A percentile compares a stretch with the other conserved stretches of the same genome.
phyloP scores from a whole-genome alignment of 108 stramenopile genomes.

The Discostella stelligeroides region DNA sequence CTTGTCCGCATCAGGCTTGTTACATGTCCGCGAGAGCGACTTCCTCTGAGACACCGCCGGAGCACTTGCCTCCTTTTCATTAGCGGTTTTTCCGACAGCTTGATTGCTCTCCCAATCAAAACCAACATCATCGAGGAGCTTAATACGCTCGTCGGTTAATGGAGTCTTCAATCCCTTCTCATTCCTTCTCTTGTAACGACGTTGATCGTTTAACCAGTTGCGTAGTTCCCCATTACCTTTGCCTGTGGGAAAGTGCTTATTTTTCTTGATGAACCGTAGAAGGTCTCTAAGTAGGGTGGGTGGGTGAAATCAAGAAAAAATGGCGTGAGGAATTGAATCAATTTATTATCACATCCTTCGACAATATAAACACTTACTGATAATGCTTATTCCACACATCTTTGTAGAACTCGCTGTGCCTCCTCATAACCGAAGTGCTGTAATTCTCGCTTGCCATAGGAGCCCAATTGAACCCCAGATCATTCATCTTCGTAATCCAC shows the following conservation, averaged over 20 bases:
- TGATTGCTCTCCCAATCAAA: constrained; percentile 54
- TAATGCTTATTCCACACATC: constrained; percentile 14
- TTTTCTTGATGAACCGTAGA: constrained; percentile 17
- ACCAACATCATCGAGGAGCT: constrained; percentile 59
- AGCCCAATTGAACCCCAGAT: constrained; percentile 29
- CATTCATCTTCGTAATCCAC: constrained; percentile 27
- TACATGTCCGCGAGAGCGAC: no score
- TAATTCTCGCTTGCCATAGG: constrained; percentile 25
- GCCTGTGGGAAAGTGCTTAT: constrained; percentile 24
- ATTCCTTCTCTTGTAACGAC: constrained; percentile 18
- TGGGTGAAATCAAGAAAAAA: background rate
- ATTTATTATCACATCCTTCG: no score
- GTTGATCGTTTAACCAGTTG: constrained; percentile 27
- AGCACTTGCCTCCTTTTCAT: no score
- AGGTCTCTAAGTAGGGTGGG: constrained; percentile 10
- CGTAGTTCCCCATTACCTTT: constrained; percentile 6
- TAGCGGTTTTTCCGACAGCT: background rate
- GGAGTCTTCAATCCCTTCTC: constrained; percentile 20
- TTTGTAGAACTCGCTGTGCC: background rate
- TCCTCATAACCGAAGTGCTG: constrained; percentile 9
- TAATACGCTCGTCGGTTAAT: constrained; percentile 65
- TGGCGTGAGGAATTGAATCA: background rate
- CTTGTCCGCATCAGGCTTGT: no score
- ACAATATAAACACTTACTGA: constrained; percentile 14
- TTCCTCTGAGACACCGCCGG: no score